phyloP scores from a whole-genome alignment of 495 filamentous ascomycete genomes.

The Pseudomonodictys pantanalensis region DNA sequence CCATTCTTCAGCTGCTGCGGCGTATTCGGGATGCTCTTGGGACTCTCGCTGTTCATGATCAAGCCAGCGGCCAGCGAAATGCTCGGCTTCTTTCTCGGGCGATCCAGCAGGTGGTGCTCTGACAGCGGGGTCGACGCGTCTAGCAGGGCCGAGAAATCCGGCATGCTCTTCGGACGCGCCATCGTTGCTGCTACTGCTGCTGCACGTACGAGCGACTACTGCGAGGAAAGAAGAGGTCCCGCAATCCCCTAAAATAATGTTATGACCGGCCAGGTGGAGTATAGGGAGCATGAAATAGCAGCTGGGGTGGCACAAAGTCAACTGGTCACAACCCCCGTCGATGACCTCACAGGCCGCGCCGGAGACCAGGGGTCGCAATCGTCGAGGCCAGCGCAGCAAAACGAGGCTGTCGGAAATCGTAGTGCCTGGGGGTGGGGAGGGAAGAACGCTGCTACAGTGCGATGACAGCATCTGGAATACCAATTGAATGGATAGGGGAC shows the following conservation, averaged over 20 bases:
- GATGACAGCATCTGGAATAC: not conserved
- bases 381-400: not conserved
- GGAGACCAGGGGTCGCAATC: not conserved
- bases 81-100: slow-evolving; percentile 13
- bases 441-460: not conserved
- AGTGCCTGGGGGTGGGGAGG: not conserved
- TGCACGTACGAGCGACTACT: not conserved
- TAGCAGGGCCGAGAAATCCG: slow-evolving; percentile 22
- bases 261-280: not conserved
- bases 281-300: not conserved
- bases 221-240: not conserved
- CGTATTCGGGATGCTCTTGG: not conserved
- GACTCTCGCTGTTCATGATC: slow-evolving; percentile 19
- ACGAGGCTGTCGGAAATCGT: not conserved
- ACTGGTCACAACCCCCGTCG: slow-evolving; percentile 18
- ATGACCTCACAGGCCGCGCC: slow-evolving; percentile 14
- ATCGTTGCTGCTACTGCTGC: not conserved
- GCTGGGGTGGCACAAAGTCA: not conserved
- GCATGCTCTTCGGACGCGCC: slow-evolving; percentile 27
- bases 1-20: slow-evolving; percentile 1
- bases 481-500: not conserved
- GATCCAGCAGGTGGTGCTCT: not conserved
- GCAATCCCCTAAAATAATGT: not conserved
- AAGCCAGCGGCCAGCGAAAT: slow-evolving; percentile 23
- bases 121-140: slow-evolving; percentile 15